Evolutionary conservation across 768 basidiomycete species (phyloP).

Genomic region (Sarcomyxa edulis): DNA sequence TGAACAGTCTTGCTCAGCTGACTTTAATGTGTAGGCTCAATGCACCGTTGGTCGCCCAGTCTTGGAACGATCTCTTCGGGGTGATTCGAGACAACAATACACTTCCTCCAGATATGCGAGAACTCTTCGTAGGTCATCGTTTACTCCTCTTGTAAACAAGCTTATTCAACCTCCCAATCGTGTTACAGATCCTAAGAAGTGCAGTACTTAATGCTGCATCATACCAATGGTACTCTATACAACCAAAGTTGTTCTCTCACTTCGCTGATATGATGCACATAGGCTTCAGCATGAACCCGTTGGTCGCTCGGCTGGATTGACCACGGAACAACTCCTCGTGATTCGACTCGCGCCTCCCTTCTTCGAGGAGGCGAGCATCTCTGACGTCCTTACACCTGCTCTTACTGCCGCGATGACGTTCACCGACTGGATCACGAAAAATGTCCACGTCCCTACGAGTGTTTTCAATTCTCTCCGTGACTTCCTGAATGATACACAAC

Average conservation of each 20-base stretch:
- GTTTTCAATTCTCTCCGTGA: conserved; percentile 16
- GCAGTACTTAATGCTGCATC: conserved; percentile 22
- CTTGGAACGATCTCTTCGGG: conserved; percentile 27
- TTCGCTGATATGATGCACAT: background rate
- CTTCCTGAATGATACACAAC: conserved; percentile 19
- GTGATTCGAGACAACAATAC: conserved; percentile 24
- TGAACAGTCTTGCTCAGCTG: background rate
- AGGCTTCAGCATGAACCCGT: conserved; percentile 28
- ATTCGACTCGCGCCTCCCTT: conserved; percentile 18
- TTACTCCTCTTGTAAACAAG: background rate
- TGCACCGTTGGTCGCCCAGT: conserved; percentile 21
- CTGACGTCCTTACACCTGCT: conserved; percentile 14
- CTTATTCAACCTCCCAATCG: background rate
- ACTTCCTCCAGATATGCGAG: conserved; percentile 27
- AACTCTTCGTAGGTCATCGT: conserved; percentile 22
- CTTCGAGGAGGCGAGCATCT: conserved; percentile 7
- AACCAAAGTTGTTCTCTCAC: background rate
- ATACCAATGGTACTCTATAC: conserved; percentile 20
- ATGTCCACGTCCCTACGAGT: conserved; percentile 16
- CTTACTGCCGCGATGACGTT: conserved; percentile 21
- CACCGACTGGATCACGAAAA: conserved; percentile 22
- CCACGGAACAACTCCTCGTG: conserved; percentile 20
- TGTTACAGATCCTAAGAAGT: conserved; percentile 20
- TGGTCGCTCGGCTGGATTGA: conserved; percentile 23
- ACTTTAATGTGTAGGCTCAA: conserved; percentile 15